A percentile compares a stretch with the other conserved stretches of the same genome.
These are phyloP conservation scores for Ambrosiella cleistominuta DNA, from an alignment of 2,329 filamentous ascomycete genomes.

Conservation along the genomic window DNA sequence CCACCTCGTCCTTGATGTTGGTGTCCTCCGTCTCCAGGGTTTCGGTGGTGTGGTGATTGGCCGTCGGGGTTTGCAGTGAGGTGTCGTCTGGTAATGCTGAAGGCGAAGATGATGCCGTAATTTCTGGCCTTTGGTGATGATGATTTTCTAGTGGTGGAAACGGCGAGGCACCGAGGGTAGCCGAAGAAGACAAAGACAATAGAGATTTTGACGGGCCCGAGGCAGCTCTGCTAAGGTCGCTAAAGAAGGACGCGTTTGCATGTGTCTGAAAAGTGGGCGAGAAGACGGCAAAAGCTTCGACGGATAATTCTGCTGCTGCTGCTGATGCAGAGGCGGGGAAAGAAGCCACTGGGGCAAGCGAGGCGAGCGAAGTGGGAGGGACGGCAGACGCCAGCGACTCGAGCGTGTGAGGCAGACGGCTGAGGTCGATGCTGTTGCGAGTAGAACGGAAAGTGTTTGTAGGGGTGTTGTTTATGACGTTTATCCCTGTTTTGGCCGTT, in stretches of 20 bases:
- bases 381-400: neutral
- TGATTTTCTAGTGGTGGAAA: neutral
- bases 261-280: conserved; percentile 8
- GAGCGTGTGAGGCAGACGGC: neutral
- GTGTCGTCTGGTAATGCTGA: neutral
- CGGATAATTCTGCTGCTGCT: neutral
- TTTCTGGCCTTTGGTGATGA: no score
- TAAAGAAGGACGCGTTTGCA: conserved; percentile 6
- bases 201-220: neutral
- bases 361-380: neutral
- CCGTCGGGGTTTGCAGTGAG: neutral
- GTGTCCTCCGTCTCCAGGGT: neutral
- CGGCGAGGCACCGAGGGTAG: neutral
- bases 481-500: neutral
- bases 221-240: conserved; percentile 6
- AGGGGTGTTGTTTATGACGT: neutral
- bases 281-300: conserved; percentile 5
- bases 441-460: neutral
- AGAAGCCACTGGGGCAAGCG: neutral
- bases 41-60: neutral
- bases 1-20: conserved; percentile 7
- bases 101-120: neutral
- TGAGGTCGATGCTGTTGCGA: neutral
- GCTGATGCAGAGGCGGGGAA: neutral
- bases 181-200: conserved; percentile 2